These are phyloP conservation scores for Xerocomus nothofagi DNA, from an alignment of 1,284 basidiomycete species.

Conservation along the genomic window DNA sequence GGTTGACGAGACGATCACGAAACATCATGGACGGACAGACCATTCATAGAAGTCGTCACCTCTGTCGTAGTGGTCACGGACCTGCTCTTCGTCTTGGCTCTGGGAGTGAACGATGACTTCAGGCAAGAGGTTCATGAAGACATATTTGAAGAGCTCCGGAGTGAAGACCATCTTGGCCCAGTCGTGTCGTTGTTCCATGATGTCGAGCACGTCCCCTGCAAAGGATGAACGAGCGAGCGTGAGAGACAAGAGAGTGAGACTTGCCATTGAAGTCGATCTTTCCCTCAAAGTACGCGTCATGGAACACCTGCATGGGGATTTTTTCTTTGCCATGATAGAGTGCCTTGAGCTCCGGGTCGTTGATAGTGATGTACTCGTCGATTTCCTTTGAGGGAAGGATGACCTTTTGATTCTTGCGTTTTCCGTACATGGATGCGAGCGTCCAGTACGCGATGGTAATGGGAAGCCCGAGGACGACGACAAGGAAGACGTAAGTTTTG, in stretches of 20 bases:
- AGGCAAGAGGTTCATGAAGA: slow-evolving; percentile 85
- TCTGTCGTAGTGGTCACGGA: slow-evolving; percentile 96
- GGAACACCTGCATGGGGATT: slow-evolving; percentile 97
- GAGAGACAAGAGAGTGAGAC: slow-evolving; percentile 4
- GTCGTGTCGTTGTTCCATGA: slow-evolving; percentile 94
- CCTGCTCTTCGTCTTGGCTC: slow-evolving; percentile 92
- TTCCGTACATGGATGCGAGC: slow-evolving; percentile 79
- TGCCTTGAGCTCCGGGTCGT: slow-evolving; percentile 77
- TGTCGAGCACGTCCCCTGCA: slow-evolving; percentile 87
- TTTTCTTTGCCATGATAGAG: slow-evolving; percentile 84
- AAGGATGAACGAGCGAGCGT: slow-evolving; percentile 11
- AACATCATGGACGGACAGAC: slow-evolving; percentile 38
- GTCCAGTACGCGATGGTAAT: slow-evolving; percentile 90
- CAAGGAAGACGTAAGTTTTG: slow-evolving; percentile 84
- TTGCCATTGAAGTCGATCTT: slow-evolving; percentile 93
- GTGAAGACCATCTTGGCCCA: slow-evolving; percentile 93
- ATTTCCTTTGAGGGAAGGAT: slow-evolving; percentile 83
- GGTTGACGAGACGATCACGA: not conserved
- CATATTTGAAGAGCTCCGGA: slow-evolving; percentile 90
- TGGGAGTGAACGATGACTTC: slow-evolving; percentile 92
- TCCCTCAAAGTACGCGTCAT: slow-evolving; percentile 97
- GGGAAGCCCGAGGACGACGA: slow-evolving; percentile 75
- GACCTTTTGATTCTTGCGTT: slow-evolving; percentile 86
- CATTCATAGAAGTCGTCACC: slow-evolving; percentile 94
- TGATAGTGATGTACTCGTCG: slow-evolving; percentile 89